Conservation (phyloP, 306 rosid species). For the Acacia confusa region DNA sequence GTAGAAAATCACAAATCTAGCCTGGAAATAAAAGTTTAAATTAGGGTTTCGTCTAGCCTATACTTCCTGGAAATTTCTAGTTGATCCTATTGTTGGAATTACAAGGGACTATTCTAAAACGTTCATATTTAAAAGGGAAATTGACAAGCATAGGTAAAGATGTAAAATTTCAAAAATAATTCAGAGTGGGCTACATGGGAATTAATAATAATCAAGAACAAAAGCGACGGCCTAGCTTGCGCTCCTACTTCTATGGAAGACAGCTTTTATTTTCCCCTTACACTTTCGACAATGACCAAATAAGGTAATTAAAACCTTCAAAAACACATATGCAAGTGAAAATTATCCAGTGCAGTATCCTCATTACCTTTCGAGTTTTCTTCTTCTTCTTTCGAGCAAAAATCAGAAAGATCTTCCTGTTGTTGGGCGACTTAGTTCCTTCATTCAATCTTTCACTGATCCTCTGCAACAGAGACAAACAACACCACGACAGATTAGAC, state of each 20-base stretch:
- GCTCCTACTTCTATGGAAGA: not conserved
- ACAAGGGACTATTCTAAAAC: no score
- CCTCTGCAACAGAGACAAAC: conserved; percentile 49
- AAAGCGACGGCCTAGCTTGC: not conserved
- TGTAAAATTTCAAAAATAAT: no score
- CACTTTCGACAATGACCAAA: not conserved
- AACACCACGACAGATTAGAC: conserved; percentile 64
- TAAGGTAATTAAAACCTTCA: not conserved
- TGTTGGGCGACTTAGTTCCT: conserved; percentile 38
- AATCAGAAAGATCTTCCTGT: conserved; percentile 38
- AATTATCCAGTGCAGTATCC: conserved; percentile 6
- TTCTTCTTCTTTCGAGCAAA: conserved; percentile 76
- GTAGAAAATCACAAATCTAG: no score
- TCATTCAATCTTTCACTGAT: conserved; percentile 43
- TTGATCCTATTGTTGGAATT: no score
- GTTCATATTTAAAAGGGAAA: no score
- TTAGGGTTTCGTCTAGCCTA: no score
- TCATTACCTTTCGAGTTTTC: conserved; percentile 74
- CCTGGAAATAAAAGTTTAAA: no score
- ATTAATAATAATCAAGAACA: not conserved
- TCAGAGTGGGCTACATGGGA: not conserved
- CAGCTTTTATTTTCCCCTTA: not conserved
- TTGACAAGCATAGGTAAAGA: no score
- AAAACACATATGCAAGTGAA: not conserved
- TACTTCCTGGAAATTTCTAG: no score